These are phyloP conservation scores for Begonia loranthoides DNA, from an alignment of 306 rosid species.

Conservation along the genomic window DNA sequence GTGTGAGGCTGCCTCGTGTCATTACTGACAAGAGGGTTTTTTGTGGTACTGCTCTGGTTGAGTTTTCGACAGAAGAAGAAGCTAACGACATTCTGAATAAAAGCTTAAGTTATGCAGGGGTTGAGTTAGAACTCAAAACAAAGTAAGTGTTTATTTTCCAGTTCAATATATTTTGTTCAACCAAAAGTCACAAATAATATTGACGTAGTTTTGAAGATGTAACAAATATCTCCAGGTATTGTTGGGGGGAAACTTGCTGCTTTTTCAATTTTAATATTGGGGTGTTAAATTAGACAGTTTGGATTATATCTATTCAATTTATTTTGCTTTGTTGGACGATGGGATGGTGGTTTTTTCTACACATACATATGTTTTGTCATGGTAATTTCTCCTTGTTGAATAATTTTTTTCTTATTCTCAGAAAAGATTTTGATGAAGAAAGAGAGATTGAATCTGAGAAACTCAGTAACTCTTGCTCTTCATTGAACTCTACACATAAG, in stretches of 20 bases:
- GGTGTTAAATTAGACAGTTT: too few species aligned
- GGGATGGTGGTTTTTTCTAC: background rate
- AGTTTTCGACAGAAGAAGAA: slow-evolving; percentile 65
- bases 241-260: background rate
- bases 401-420: slow-evolving; percentile 7
- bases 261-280: background rate
- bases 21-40: slow-evolving; percentile 68
- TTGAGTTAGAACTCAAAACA: slow-evolving; percentile 44
- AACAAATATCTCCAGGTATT: background rate
- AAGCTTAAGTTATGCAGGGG: slow-evolving; percentile 44
- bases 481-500: slow-evolving; percentile 19
- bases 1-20: slow-evolving; percentile 80
- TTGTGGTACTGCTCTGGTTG: slow-evolving; percentile 74
- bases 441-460: slow-evolving; percentile 45
- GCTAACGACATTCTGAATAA: slow-evolving; percentile 32
- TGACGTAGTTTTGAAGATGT: background rate
- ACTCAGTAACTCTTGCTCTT: slow-evolving; percentile 31
- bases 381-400: slow-evolving; percentile 1
- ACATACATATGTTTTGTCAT: background rate
- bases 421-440: slow-evolving; percentile 69
- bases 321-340: background rate
- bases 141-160: slow-evolving; percentile 36
- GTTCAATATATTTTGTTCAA: background rate
- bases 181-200: background rate
- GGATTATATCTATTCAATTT: too few species aligned